Evolutionary conservation across 1,284 basidiomycete genomes (phyloP), one percentile per base, ranked within the genome.

Genomic region (Pseudozyma flocculosa): DNA sequence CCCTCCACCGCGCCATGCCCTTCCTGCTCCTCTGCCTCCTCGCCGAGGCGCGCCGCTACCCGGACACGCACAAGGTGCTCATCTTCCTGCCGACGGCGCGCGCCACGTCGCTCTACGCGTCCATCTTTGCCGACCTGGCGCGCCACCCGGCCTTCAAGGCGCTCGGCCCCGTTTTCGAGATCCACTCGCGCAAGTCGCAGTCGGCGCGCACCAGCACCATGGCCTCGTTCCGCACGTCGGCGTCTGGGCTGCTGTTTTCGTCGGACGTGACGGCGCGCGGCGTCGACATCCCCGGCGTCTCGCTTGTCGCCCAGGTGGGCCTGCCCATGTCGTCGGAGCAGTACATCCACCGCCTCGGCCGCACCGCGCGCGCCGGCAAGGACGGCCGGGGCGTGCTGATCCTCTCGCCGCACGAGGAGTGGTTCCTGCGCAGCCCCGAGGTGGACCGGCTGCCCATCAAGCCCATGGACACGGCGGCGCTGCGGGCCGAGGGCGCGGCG

Each of bases 251-350:
- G 23, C 84, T 96, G 54, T 83, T 96, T 66, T 89, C 87, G 1
- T 92, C 90, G 0, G 92, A 96, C 70, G 88, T 96, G 2, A 92
- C 90, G 13, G 91, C 92, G 11, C 85, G 91, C 51, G 91, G 91
- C 19, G 86, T 95, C 52, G 69, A 73, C 34, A 64, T 74, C 36
- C 68, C 70, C 13, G 60, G 61, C 21, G 73, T 79, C 19, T 84
- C 84, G 0, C 78, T 83, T 2, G 83, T 88, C 40, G 70, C 87
- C 13, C 87, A 88, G 74, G 77, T 84, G 30, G 86, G 70, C 68
- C 44, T 68, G 19, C 70, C 70, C 4, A 53, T 43, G 45, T 57
- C 41, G 32, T 40, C 52, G 1, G 70, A 72, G 38, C 70, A 72
- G 60, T 77, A 78, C 50, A 61, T 81, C 22, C 80, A 80, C 65